Conservation (phyloP, 805 yeast genomes). For the Yueomyces sinensis region DNA sequence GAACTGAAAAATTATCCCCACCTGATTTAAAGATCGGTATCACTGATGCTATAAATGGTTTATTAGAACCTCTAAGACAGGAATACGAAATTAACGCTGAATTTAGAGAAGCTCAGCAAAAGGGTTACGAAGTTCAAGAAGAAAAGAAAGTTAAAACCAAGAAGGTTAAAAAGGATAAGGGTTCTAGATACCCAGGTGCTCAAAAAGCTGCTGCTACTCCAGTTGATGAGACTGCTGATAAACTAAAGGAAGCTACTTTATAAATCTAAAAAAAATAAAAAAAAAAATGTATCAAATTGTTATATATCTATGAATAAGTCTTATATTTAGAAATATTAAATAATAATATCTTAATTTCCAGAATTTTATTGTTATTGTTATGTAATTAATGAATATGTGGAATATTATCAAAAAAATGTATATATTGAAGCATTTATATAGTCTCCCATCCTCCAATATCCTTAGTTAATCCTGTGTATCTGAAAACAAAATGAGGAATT, state of each 20-base stretch:
- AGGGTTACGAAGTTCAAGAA: slow-evolving; percentile 75
- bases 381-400: too few species aligned
- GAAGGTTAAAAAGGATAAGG: slow-evolving; percentile 76
- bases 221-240: slow-evolving; percentile 19
- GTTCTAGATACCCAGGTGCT: slow-evolving; percentile 78
- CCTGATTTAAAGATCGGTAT: slow-evolving; percentile 92
- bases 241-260: slow-evolving; percentile 13
- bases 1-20: slow-evolving; percentile 66
- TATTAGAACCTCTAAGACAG: slow-evolving; percentile 75
- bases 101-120: slow-evolving; percentile 57
- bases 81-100: slow-evolving; percentile 49
- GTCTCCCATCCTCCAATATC: slow-evolving; percentile 96
- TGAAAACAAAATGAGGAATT: slow-evolving; percentile 59
- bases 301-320: not conserved
- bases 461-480: slow-evolving; percentile 63
- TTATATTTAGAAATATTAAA: too few species aligned
- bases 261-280: slow-evolving; percentile 1
- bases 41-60: slow-evolving; percentile 64
- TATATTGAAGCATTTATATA: slow-evolving; percentile 6
- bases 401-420: not conserved
- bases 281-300: not conserved
- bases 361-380: too few species aligned
- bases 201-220: slow-evolving; percentile 15
- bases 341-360: too few species aligned
- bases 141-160: slow-evolving; percentile 49